These are phyloP conservation scores for Microbotryomycetes sp. DNA, from an alignment of 1,284 basidiomycete species.

Conservation along the genomic window DNA sequence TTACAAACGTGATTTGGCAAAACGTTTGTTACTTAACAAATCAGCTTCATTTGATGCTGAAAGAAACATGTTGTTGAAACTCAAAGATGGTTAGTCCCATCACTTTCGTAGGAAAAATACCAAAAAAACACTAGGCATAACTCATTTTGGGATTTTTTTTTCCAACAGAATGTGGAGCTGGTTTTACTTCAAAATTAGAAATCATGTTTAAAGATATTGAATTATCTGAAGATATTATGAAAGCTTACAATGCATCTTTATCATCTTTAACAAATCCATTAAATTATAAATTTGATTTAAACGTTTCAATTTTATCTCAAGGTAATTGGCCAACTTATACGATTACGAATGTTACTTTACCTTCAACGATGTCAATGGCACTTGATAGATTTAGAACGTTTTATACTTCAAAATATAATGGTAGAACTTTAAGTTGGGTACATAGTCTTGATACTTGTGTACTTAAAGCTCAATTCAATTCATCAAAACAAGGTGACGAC, in stretches of 20 bases:
- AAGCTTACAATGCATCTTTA: constrained; percentile 45
- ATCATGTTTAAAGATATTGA: constrained; percentile 66
- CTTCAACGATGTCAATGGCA: constrained; percentile 55
- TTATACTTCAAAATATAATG: constrained; percentile 67
- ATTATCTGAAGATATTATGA: constrained; percentile 43
- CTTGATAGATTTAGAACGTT: constrained; percentile 58
- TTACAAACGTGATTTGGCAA: constrained; percentile 83
- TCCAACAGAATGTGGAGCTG: constrained; percentile 68
- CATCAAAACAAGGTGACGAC: constrained; percentile 41
- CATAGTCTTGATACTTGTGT: constrained; percentile 69
- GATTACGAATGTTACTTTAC: constrained; percentile 29
- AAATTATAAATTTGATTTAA: constrained; percentile 44
- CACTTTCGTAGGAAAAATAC: background rate
- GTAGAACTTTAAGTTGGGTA: constrained; percentile 68
- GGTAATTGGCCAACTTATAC: constrained; percentile 52
- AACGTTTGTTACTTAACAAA: constrained; percentile 75
- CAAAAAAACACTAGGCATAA: background rate
- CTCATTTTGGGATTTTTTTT: background rate
- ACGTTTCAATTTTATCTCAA: constrained; percentile 51
- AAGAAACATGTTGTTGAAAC: constrained; percentile 74
- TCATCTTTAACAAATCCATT: background rate
- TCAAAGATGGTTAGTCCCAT: constrained; percentile 67
- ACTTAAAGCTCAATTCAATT: constrained; percentile 59
- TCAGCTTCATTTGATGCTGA: constrained; percentile 91
- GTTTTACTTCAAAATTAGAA: constrained; percentile 73